These are phyloP conservation scores for Tetracladium setigerum DNA, from an alignment of 495 filamentous ascomycete genomes.

Conservation along the genomic window DNA sequence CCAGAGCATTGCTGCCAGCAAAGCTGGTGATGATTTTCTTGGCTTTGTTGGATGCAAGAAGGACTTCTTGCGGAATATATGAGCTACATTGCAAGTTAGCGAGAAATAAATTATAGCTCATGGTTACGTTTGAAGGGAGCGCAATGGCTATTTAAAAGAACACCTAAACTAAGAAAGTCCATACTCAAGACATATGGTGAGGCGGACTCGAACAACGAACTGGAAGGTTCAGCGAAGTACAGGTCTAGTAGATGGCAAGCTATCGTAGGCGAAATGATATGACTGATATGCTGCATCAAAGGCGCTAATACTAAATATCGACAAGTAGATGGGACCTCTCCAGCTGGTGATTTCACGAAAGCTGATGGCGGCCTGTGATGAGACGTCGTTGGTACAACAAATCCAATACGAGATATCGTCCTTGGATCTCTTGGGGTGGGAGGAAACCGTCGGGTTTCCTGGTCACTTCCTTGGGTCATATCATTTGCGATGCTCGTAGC, in stretches of 20 bases:
- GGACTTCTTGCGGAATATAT: conserved; percentile 30
- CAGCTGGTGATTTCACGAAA: conserved; percentile 9
- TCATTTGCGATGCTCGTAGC: neutral
- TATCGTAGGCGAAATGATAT: conserved; percentile 31
- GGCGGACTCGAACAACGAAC: conserved; percentile 29
- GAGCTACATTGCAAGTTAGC: neutral
- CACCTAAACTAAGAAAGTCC: too few species aligned
- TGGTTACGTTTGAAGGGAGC: too few species aligned
- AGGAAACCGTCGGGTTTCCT: neutral
- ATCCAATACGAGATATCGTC: neutral
- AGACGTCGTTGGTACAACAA: conserved; percentile 1
- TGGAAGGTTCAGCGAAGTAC: conserved; percentile 40
- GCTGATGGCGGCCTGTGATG: conserved; percentile 9
- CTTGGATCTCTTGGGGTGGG: neutral
- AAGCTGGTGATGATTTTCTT: conserved; percentile 27
- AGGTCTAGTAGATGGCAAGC: conserved; percentile 44
- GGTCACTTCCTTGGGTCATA: neutral
- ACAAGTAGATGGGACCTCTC: neutral
- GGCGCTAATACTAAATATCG: conserved; percentile 17
- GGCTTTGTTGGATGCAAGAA: conserved; percentile 27
- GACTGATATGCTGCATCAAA: conserved; percentile 29
- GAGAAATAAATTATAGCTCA: too few species aligned
- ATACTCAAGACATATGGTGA: conserved; percentile 28
- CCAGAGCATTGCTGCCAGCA: conserved; percentile 33
- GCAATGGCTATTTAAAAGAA: too few species aligned